Conservation (phyloP, 805 yeast genomes). For the Saccharomyces mikatae region DNA sequence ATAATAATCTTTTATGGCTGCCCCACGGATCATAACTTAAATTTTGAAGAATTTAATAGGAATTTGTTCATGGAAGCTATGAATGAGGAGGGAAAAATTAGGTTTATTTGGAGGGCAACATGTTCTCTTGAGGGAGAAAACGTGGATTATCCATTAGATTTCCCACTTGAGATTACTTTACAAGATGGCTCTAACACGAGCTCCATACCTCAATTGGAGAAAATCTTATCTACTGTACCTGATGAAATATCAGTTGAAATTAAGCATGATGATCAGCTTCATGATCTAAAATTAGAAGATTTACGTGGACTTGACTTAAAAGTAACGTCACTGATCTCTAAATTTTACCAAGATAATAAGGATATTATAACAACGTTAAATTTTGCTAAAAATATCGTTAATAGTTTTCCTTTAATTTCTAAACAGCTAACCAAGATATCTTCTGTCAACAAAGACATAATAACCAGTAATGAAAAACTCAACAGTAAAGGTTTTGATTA, state of each 20-base stretch:
- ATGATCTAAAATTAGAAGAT: conserved; percentile 14
- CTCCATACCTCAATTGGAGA: conserved; percentile 32
- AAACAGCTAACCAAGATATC: conserved; percentile 9
- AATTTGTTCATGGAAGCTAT: conserved; percentile 51
- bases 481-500: conserved; percentile 24
- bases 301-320: conserved; percentile 47
- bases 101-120: conserved; percentile 72
- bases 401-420: conserved; percentile 33
- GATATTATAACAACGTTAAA: conserved; percentile 30
- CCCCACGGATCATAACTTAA: conserved; percentile 34
- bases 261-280: conserved; percentile 14
- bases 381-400: conserved; percentile 33
- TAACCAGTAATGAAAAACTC: conserved; percentile 10
- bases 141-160: conserved; percentile 15
- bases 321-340: conserved; percentile 51
- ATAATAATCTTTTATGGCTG: conserved; percentile 62
- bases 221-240: conserved; percentile 6
- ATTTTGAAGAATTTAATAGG: conserved; percentile 49
- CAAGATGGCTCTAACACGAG: conserved; percentile 27
- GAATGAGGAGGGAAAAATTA: conserved; percentile 46
- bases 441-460: conserved; percentile 4
- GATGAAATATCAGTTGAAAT: conserved; percentile 41
- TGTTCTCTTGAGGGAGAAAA: conserved; percentile 10
- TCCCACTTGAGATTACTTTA: conserved; percentile 25
- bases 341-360: conserved; percentile 29